Conservation (phyloP, 164 flowering plant genomes). For the Macadamia tetraphylla region DNA sequence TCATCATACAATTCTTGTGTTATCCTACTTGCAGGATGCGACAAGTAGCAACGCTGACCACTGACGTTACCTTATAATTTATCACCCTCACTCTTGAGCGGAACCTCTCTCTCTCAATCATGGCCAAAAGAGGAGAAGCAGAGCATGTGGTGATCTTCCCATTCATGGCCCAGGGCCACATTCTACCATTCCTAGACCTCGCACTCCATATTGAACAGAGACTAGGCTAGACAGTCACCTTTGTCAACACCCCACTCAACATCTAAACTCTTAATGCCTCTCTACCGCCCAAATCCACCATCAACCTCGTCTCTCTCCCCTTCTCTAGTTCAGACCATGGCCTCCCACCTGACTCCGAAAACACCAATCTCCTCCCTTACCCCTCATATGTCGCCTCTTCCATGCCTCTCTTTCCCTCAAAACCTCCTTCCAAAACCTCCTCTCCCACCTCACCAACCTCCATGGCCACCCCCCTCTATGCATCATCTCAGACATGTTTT, state of each 20-base stretch:
- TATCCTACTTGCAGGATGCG: too few species aligned
- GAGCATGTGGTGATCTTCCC: constrained; percentile 12
- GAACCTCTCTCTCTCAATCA: too few species aligned
- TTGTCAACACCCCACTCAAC: constrained; percentile 19
- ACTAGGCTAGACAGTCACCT: neutral
- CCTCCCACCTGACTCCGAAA: constrained; percentile 14
- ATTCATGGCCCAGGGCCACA: constrained; percentile 15
- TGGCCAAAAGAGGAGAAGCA: too few species aligned
- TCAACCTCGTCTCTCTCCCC: constrained; percentile 10
- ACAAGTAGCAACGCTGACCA: too few species aligned
- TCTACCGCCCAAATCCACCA: neutral
- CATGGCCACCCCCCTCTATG: neutral
- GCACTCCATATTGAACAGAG: constrained; percentile 7
- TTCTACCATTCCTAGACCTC: constrained; percentile 10
- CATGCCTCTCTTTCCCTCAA: constrained; percentile 13
- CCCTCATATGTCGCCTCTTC: constrained; percentile 6
- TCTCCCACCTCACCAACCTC: neutral
- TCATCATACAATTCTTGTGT: too few species aligned
- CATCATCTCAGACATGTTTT: constrained; percentile 11
- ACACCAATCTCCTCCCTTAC: constrained; percentile 11
- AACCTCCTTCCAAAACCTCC: neutral
- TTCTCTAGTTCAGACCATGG: constrained; percentile 14
- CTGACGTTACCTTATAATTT: too few species aligned
- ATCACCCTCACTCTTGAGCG: too few species aligned
- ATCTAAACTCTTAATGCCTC: constrained; percentile 1